A percentile compares a stretch with the other conserved stretches of the same genome.
These are phyloP conservation scores for Suillus luteus DNA, from an alignment of 768 basidiomycete genomes.

Conservation along the genomic window DNA sequence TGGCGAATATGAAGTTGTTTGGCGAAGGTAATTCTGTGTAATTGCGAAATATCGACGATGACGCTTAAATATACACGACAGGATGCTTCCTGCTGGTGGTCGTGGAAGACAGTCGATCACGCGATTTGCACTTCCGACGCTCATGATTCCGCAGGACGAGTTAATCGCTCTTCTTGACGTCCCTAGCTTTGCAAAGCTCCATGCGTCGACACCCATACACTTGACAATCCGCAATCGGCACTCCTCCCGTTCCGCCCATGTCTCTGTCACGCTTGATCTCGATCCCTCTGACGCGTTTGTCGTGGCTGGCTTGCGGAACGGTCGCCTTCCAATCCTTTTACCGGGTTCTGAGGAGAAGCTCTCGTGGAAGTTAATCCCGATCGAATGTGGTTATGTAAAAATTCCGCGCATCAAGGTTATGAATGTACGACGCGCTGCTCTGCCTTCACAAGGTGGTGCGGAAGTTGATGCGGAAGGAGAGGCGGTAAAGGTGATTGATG, in stretches of 20 bases:
- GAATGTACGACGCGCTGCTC: constrained; percentile 46
- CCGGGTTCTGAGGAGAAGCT: constrained; percentile 70
- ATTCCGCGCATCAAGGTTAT: constrained; percentile 63
- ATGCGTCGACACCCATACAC: constrained; percentile 56
- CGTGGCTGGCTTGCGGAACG: constrained; percentile 71
- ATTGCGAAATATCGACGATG: background rate
- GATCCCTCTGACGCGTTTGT: constrained; percentile 75
- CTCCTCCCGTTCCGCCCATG: constrained; percentile 61
- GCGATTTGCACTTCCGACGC: constrained; percentile 56
- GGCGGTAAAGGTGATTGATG: constrained; percentile 54
- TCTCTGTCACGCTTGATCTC: constrained; percentile 73
- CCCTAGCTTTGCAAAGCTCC: constrained; percentile 65
- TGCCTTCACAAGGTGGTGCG: constrained; percentile 29
- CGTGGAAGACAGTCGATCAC: constrained; percentile 50
- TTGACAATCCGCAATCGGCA: constrained; percentile 68
- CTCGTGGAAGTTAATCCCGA: constrained; percentile 68
- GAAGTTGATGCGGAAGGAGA: constrained; percentile 45
- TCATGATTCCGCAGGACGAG: constrained; percentile 60
- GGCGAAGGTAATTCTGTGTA: constrained; percentile 55
- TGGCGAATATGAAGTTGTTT: constrained; percentile 60
- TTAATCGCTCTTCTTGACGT: constrained; percentile 67
- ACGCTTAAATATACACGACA: constrained; percentile 24
- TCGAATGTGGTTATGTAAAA: constrained; percentile 70
- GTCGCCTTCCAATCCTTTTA: constrained; percentile 69
- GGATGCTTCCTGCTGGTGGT: constrained; percentile 48